Evolutionary conservation across 768 basidiomycete species (phyloP).

Genomic region (Boletus bicolor): DNA sequence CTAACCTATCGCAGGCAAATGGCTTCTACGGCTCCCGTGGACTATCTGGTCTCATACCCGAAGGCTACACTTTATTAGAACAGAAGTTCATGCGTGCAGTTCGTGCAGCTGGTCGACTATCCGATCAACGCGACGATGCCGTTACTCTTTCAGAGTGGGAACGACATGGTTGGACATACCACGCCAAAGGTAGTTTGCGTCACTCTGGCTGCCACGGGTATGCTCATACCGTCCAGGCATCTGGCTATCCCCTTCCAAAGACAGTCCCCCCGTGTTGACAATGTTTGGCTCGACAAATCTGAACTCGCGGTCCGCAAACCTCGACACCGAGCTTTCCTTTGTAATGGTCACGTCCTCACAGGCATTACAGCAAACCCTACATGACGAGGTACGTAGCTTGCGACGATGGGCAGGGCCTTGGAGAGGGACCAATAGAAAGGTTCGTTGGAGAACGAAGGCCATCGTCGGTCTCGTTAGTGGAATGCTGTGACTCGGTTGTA

Average conservation of each 20-base stretch:
- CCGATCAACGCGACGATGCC: constrained; percentile 34
- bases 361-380: constrained; percentile 45
- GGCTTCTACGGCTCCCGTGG: constrained; percentile 91
- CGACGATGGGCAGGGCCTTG: constrained; percentile 51
- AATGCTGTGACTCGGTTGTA: constrained; percentile 49
- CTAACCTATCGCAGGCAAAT: constrained; percentile 64
- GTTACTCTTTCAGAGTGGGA: constrained; percentile 87
- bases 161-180: constrained; percentile 91
- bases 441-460: constrained; percentile 60
- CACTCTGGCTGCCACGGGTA: neutral
- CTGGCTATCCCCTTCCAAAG: constrained; percentile 68
- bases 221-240: constrained; percentile 51
- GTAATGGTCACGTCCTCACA: constrained; percentile 69
- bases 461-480: constrained; percentile 64
- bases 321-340: constrained; percentile 92
- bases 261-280: constrained; percentile 60
- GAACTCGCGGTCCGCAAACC: constrained; percentile 83
- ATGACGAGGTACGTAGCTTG: constrained; percentile 52
- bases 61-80: constrained; percentile 89
- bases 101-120: constrained; percentile 40
- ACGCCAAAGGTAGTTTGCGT: constrained; percentile 77
- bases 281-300: constrained; percentile 95
- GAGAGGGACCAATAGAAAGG: constrained; percentile 55
- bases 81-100: constrained; percentile 76
- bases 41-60: constrained; percentile 90